These are phyloP conservation scores for Lycium ferocissimum DNA, from an alignment of 257 asterid species.

Conservation along the genomic window DNA sequence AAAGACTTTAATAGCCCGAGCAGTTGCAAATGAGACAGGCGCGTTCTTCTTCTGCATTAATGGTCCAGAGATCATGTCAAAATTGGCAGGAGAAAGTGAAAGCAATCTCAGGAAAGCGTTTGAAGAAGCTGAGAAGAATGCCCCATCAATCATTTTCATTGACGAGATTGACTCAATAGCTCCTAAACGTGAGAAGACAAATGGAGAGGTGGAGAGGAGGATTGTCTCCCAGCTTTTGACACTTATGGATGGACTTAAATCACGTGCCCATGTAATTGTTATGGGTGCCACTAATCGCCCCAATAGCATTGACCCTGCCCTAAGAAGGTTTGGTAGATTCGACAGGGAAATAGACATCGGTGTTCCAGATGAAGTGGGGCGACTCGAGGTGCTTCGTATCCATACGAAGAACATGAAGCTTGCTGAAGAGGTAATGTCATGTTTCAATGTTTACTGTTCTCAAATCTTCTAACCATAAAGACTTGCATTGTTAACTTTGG, in stretches of 20 bases:
- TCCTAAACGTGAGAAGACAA: conserved; percentile 88
- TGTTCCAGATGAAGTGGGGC: conserved; percentile 96
- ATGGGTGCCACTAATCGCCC: conserved; percentile 95
- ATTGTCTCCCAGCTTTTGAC: conserved; percentile 96
- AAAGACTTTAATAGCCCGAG: conserved; percentile 86
- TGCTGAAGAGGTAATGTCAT: conserved; percentile 67
- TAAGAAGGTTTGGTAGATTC: conserved; percentile 91
- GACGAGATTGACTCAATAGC: conserved; percentile 94
- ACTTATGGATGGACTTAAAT: conserved; percentile 89
- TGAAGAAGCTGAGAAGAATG: conserved; percentile 95
- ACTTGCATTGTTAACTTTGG: neutral
- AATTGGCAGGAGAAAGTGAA: conserved; percentile 94
- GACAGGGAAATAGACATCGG: conserved; percentile 94
- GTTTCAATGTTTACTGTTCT: neutral
- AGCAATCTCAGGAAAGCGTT: conserved; percentile 93
- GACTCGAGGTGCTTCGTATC: conserved; percentile 89
- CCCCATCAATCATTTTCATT: conserved; percentile 85
- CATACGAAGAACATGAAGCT: conserved; percentile 98
- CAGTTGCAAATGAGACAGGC: conserved; percentile 94
- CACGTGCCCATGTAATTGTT: conserved; percentile 91
- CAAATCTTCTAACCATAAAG: neutral
- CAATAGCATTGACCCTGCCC: conserved; percentile 92
- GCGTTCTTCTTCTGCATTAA: conserved; percentile 91
- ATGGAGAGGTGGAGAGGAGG: conserved; percentile 95
- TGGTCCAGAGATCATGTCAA: conserved; percentile 93